Conservation (phyloP, 805 yeast genomes). For the Zygotorulaspora florentina region DNA sequence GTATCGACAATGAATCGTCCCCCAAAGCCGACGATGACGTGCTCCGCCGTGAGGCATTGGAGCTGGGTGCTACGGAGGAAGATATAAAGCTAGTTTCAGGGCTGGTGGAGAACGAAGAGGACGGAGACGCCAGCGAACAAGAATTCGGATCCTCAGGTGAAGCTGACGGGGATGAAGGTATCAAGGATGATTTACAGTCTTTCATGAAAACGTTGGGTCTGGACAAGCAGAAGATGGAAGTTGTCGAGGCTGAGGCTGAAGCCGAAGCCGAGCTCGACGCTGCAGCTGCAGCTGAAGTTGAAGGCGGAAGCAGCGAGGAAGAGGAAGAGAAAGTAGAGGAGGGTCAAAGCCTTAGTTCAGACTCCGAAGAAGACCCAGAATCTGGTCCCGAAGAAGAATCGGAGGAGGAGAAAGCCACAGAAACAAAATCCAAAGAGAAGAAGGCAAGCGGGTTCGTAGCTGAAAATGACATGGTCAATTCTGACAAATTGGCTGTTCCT, state of each 20-base stretch:
- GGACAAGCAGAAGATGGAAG: conserved; percentile 34
- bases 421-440: conserved; percentile 22
- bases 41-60: conserved; percentile 68
- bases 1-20: conserved; percentile 19
- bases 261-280: conserved; percentile 29
- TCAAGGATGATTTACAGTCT: conserved; percentile 51
- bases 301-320: conserved; percentile 28
- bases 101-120: conserved; percentile 46
- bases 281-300: conserved; percentile 33
- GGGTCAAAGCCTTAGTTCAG: conserved; percentile 9
- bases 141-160: conserved; percentile 39
- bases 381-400: conserved; percentile 31
- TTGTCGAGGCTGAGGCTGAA: conserved; percentile 32
- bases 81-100: conserved; percentile 64
- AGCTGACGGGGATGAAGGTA: conserved; percentile 36
- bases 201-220: conserved; percentile 71
- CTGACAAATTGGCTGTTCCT: conserved; percentile 55
- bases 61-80: conserved; percentile 82
- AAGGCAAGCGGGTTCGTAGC: conserved; percentile 34
- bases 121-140: conserved; percentile 40
- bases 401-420: conserved; percentile 26
- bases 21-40: conserved; percentile 18
- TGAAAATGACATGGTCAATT: conserved; percentile 41
- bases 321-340: conserved; percentile 25
- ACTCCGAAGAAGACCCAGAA: conserved; percentile 15